Evolutionary conservation across 2,329 filamentous ascomycete genomes (phyloP).

Genomic region (Pestalotiopsis sp.): DNA sequence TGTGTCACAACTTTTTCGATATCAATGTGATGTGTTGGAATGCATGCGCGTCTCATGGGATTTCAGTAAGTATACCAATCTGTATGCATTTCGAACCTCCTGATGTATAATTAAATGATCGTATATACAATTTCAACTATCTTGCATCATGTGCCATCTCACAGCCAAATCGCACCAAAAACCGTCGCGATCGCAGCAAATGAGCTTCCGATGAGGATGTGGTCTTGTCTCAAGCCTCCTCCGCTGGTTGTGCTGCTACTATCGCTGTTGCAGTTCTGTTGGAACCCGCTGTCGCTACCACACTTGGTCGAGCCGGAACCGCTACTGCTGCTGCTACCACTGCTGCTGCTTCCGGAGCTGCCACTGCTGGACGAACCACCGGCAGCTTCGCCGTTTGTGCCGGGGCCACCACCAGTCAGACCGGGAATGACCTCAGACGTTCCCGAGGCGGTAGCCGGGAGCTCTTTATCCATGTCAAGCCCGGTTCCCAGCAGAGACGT

Average conservation of each 20-base stretch:
- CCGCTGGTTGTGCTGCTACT: slow-evolving; percentile 1
- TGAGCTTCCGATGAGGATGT: slow-evolving; percentile 9
- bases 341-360: slow-evolving; percentile 13
- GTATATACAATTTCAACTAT: neutral
- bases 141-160: neutral
- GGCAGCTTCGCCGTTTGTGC: slow-evolving; percentile 31
- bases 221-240: slow-evolving; percentile 26
- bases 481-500: slow-evolving; percentile 82
- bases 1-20: too few relatives aligned
- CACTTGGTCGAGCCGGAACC: slow-evolving; percentile 14
- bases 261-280: slow-evolving; percentile 24
- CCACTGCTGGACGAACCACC: slow-evolving; percentile 16
- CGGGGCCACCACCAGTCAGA: slow-evolving; percentile 29
- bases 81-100: neutral
- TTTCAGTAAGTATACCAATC: neutral
- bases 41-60: too few relatives aligned
- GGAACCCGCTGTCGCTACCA: slow-evolving; percentile 26
- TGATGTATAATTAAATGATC: neutral
- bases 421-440: slow-evolving; percentile 27
- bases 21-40: too few relatives aligned
- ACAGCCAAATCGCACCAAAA: neutral
- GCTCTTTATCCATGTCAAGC: slow-evolving; percentile 60
- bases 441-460: slow-evolving; percentile 30
- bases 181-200: neutral
- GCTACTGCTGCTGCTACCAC: slow-evolving; percentile 15